phyloP scores from a whole-genome alignment of 2,329 filamentous ascomycete genomes.

The Penicillium sp. region DNA sequence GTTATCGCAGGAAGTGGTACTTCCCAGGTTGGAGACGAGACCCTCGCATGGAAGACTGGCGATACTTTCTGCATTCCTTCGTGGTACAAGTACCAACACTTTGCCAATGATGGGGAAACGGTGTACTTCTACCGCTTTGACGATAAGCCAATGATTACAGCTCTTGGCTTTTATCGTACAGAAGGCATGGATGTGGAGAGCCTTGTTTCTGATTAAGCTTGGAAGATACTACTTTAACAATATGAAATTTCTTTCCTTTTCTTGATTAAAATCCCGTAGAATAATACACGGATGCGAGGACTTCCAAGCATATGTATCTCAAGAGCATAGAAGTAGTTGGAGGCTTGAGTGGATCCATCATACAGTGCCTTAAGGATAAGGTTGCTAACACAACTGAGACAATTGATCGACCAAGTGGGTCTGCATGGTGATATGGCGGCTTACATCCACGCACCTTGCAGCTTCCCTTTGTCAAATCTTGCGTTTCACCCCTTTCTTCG shows the following conservation, averaged over 20 bases:
- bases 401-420: background rate
- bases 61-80: constrained; percentile 59
- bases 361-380: background rate
- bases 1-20: constrained; percentile 51
- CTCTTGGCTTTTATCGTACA: constrained; percentile 49
- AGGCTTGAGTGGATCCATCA: too few relatives aligned
- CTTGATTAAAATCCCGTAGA: too few relatives aligned
- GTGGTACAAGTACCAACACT: constrained; percentile 42
- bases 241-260: too few relatives aligned
- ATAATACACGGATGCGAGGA: too few relatives aligned
- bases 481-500: background rate
- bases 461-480: background rate
- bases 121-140: constrained; percentile 57
- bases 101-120: constrained; percentile 34
- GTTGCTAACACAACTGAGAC: background rate
- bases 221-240: too few relatives aligned
- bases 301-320: too few relatives aligned
- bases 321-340: too few relatives aligned
- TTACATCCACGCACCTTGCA: background rate
- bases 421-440: background rate
- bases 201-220: background rate
- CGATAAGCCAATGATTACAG: constrained; percentile 56
- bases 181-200: constrained; percentile 35
- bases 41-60: constrained; percentile 48
- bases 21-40: constrained; percentile 41